phyloP scores from a whole-genome alignment of 345 rosid species.

The Populus nigra region DNA sequence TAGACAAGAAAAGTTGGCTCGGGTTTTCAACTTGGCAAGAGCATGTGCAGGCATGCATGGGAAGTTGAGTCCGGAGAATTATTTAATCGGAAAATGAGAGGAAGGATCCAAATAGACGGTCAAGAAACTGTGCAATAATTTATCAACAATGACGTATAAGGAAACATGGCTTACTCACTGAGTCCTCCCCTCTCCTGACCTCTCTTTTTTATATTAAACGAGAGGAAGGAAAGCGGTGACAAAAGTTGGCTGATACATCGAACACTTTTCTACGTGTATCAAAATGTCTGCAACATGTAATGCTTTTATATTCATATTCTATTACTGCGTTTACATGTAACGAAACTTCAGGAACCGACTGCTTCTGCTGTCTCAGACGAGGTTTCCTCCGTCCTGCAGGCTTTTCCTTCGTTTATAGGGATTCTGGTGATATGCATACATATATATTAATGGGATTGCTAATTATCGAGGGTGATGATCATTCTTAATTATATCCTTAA shows the following conservation, averaged over 20 bases:
- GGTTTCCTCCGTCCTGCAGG: conserved; percentile 22
- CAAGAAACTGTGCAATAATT: conserved; percentile 59
- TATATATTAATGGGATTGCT: neutral
- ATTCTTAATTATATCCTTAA: too few relatives aligned
- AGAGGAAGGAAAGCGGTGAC: conserved; percentile 24
- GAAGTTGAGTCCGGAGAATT: conserved; percentile 47
- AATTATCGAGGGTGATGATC: neutral
- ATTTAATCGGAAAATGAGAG: conserved; percentile 10
- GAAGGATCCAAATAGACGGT: conserved; percentile 53
- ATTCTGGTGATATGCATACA: neutral
- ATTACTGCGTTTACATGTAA: neutral
- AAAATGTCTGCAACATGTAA: neutral
- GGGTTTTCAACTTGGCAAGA: conserved; percentile 40
- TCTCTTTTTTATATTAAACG: conserved; percentile 26
- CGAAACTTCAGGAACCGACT: conserved; percentile 37
- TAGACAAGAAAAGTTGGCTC: conserved; percentile 28
- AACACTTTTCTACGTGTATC: conserved; percentile 18
- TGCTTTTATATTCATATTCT: neutral
- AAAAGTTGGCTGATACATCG: conserved; percentile 47
- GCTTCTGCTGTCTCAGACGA: conserved; percentile 34
- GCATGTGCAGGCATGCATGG: conserved; percentile 73
- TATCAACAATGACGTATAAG: conserved; percentile 50
- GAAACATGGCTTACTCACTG: conserved; percentile 60
- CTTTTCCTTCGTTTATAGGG: conserved; percentile 32
- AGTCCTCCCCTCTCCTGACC: neutral